A percentile compares a stretch with the other conserved stretches of the same genome.
These are phyloP conservation scores for Delitschia confertaspora DNA, from an alignment of 495 filamentous ascomycete species.

Conservation along the genomic window DNA sequence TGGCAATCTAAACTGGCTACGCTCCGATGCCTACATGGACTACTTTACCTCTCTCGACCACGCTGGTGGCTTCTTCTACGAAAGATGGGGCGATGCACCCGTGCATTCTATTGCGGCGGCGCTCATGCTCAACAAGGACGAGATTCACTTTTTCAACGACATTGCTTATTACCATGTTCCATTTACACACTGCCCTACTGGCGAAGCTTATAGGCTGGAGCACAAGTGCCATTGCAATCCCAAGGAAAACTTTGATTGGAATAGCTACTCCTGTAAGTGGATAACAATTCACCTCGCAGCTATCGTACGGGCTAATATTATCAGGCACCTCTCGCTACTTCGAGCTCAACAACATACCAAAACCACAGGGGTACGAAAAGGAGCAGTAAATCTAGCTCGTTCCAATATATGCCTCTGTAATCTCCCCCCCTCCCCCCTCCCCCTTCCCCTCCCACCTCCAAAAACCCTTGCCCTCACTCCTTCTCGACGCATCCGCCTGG, in stretches of 20 bases:
- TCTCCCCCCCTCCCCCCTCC: constrained; percentile 2
- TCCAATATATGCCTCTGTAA: neutral
- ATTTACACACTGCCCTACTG: constrained; percentile 93
- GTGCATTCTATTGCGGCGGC: constrained; percentile 83
- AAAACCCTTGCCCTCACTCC: neutral
- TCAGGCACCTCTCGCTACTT: constrained; percentile 78
- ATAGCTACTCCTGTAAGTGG: constrained; percentile 85
- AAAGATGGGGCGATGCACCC: constrained; percentile 57
- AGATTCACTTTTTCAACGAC: constrained; percentile 98
- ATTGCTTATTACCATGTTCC: constrained; percentile 99
- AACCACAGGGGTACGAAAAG: constrained; percentile 73
- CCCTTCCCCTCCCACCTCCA: neutral
- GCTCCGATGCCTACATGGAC: constrained; percentile 44
- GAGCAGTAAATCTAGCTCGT: constrained; percentile 23
- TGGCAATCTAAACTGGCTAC: constrained; percentile 52
- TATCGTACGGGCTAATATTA: neutral
- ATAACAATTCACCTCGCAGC: too few relatives aligned
- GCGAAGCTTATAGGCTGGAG: constrained; percentile 67
- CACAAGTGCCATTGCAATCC: constrained; percentile 91
- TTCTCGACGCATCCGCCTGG: neutral
- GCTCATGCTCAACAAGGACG: constrained; percentile 75
- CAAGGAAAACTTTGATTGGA: constrained; percentile 97
- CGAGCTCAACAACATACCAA: constrained; percentile 65
- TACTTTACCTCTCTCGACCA: constrained; percentile 52
- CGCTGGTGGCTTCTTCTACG: constrained; percentile 54